Conservation (phyloP, 2,329 filamentous ascomycete species). For the Penicillium paneum region DNA sequence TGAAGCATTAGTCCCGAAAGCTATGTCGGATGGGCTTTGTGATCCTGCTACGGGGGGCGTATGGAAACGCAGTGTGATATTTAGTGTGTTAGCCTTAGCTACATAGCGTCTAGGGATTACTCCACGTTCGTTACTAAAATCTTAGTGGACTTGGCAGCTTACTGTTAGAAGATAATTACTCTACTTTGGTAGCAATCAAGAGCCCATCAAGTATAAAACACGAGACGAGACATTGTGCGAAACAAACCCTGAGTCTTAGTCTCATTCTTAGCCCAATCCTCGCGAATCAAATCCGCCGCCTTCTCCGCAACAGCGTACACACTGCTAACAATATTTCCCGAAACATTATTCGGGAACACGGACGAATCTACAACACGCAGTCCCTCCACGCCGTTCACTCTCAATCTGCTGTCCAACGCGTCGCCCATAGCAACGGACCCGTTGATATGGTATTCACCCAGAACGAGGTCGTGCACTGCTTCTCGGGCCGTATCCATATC, state of each 20-base stretch:
- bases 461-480: constrained; percentile 12
- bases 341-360: constrained; percentile 30
- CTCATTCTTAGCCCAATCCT: constrained; percentile 17
- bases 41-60: too few species aligned
- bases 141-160: too few species aligned
- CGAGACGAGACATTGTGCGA: too few species aligned
- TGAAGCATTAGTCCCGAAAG: too few species aligned
- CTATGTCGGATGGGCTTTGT: too few species aligned
- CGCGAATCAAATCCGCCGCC: constrained; percentile 34
- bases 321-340: constrained; percentile 29
- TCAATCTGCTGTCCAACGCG: constrained; percentile 28
- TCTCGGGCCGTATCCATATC: constrained; percentile 13
- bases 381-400: constrained; percentile 28
- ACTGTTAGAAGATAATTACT: too few species aligned
- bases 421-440: constrained; percentile 33
- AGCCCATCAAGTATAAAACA: too few species aligned
- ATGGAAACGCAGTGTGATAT: too few species aligned
- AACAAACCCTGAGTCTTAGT: neutral
- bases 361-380: constrained; percentile 29
- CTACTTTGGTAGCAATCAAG: too few species aligned
- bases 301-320: constrained; percentile 37
- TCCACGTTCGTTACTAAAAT: too few species aligned
- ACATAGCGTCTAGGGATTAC: too few species aligned
- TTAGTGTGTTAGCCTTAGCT: too few species aligned
- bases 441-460: constrained; percentile 19